phyloP scores from a whole-genome alignment of 2,329 filamentous ascomycete species.

The Aschersonia sp. region DNA sequence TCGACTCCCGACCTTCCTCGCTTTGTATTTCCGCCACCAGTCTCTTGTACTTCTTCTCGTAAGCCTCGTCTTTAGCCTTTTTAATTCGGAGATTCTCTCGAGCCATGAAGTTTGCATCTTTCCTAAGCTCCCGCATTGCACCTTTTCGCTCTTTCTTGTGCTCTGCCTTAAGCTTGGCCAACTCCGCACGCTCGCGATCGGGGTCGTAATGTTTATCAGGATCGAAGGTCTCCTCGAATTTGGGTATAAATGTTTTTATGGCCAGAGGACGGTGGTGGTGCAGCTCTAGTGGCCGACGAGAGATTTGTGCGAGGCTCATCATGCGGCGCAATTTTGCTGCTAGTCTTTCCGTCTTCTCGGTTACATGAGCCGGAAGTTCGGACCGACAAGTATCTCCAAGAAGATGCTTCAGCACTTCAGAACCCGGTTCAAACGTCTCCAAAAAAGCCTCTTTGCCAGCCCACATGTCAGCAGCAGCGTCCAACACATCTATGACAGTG shows the following conservation, averaged over 20 bases:
- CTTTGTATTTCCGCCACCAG: constrained; percentile 91
- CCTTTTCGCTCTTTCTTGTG: constrained; percentile 94
- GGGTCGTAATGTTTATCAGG: constrained; percentile 96
- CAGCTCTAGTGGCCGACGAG: constrained; percentile 67
- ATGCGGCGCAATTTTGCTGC: constrained; percentile 34
- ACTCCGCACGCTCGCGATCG: constrained; percentile 75
- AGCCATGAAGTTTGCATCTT: constrained; percentile 89
- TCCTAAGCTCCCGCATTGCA: constrained; percentile 82
- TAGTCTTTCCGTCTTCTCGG: constrained; percentile 25
- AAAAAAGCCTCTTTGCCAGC: constrained; percentile 55
- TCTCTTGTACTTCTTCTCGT: constrained; percentile 91
- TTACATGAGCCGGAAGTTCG: constrained; percentile 32
- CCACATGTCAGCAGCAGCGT: constrained; percentile 60
- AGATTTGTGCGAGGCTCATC: constrained; percentile 45
- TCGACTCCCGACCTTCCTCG: constrained; percentile 75
- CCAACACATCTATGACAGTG: constrained; percentile 51
- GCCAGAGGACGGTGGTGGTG: constrained; percentile 81
- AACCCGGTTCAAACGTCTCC: constrained; percentile 61
- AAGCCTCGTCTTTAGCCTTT: constrained; percentile 83
- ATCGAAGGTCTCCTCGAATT: constrained; percentile 92
- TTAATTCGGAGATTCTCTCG: constrained; percentile 82
- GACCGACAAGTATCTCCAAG: constrained; percentile 32
- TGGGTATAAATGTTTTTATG: constrained; percentile 79
- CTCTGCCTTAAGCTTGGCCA: constrained; percentile 73
- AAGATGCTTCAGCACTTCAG: constrained; percentile 46